Percentiles rank a stretch among this genome's conserved stretches.
phyloP scores from a whole-genome alignment of 805 yeast genomes.

The Tetrapisispora arboricola region DNA sequence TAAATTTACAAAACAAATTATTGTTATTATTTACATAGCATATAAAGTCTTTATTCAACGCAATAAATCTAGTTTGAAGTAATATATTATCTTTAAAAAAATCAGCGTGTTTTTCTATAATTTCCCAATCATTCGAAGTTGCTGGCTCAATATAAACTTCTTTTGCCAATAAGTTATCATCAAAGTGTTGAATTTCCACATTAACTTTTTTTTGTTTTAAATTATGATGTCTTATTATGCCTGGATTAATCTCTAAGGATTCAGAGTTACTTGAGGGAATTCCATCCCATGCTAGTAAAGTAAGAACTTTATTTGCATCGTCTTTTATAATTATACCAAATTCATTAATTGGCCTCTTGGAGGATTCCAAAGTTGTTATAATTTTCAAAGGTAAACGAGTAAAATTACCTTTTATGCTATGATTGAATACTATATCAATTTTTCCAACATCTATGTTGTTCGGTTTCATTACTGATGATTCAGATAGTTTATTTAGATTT shows the following conservation, averaged over 20 bases:
- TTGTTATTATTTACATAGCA: conserved; percentile 49
- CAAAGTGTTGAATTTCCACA: conserved; percentile 11
- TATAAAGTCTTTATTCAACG: conserved; percentile 45
- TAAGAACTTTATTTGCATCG: background rate
- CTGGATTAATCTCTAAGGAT: conserved; percentile 20
- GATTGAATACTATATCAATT: background rate
- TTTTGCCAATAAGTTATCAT: conserved; percentile 28
- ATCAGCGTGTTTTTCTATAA: conserved; percentile 73
- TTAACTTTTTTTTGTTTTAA: conserved; percentile 2
- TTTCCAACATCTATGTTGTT: background rate
- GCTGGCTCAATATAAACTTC: conserved; percentile 71
- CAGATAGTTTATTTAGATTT: too few relatives aligned
- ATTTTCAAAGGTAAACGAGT: conserved; percentile 20
- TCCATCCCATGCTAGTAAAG: conserved; percentile 24
- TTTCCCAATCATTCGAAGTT: conserved; percentile 78
- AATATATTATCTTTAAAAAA: conserved; percentile 64
- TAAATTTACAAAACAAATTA: conserved; percentile 46
- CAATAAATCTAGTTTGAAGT: conserved; percentile 71
- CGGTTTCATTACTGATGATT: background rate
- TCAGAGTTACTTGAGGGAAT: conserved; percentile 3
- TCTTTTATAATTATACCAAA: conserved; percentile 12
- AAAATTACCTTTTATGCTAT: conserved; percentile 22
- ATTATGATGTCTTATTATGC: conserved; percentile 4
- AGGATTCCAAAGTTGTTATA: conserved; percentile 13
- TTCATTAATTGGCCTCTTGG: conserved; percentile 18